Conservation (phyloP, 192 early-diverging fungal species). For the Jimgerdemannia lactiflua region DNA sequence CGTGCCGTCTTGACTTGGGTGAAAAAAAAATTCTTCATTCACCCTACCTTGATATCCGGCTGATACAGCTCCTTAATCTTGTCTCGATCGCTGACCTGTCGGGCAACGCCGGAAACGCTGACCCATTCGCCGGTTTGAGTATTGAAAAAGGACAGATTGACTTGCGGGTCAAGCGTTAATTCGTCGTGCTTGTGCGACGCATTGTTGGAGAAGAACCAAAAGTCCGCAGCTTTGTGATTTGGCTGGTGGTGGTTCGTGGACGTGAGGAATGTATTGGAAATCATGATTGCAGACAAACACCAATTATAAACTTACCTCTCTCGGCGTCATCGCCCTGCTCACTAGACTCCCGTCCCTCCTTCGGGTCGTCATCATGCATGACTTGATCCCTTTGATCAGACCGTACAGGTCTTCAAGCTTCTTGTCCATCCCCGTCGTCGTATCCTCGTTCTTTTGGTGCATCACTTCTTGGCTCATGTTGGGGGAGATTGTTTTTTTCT, state of each 20-base stretch:
- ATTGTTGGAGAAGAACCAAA: slow-evolving; percentile 48
- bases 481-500: too few species aligned
- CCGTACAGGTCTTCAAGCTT: slow-evolving; percentile 40
- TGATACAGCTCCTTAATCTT: slow-evolving; percentile 39
- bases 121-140: slow-evolving; percentile 38
- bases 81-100: slow-evolving; percentile 29
- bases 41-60: slow-evolving; percentile 9
- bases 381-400: slow-evolving; percentile 41
- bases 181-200: slow-evolving; percentile 45
- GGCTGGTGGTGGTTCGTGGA: slow-evolving; percentile 20
- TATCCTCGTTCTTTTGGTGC: slow-evolving; percentile 12
- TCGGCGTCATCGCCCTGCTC: slow-evolving; percentile 17
- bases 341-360: slow-evolving; percentile 7
- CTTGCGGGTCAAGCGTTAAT: slow-evolving; percentile 33
- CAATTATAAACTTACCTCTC: slow-evolving; percentile 1
- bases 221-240: slow-evolving; percentile 17
- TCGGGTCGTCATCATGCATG: slow-evolving; percentile 48
- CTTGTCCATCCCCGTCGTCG: slow-evolving; percentile 11
- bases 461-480: too few species aligned
- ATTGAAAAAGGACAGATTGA: slow-evolving; percentile 39
- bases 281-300: too few species aligned
- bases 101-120: slow-evolving; percentile 37
- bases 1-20: too few species aligned
- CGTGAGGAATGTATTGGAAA: slow-evolving; percentile 20
- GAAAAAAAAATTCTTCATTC: too few species aligned